A percentile compares a stretch with the other conserved stretches of the same genome.
Evolutionary conservation across 164 flowering plant species (phyloP).

Genomic region (Protea cynaroides): DNA sequence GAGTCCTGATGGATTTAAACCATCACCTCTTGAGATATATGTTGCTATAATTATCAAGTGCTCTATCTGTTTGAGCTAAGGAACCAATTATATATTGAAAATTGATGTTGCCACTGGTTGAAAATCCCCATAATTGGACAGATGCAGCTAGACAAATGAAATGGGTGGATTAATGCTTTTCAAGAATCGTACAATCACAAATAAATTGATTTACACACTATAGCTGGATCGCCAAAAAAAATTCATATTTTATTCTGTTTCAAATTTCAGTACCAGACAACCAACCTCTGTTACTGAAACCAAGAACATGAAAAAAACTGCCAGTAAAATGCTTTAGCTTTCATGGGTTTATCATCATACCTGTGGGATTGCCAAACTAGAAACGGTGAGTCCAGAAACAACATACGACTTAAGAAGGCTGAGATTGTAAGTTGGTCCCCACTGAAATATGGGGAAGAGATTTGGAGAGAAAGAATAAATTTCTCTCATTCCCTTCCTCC

Average conservation of each 20-base stretch:
- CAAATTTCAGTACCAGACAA: not conserved
- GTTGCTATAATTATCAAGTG: no score
- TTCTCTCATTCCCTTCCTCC: no score
- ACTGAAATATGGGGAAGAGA: conserved; percentile 71
- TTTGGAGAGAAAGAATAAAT: conserved; percentile 51
- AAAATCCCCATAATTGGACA: no score
- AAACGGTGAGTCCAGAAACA: conserved; percentile 61
- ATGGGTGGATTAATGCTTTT: no score
- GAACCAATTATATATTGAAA: no score
- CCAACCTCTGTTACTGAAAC: not conserved
- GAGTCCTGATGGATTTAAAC: no score
- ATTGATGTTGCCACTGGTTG: no score
- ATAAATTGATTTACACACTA: no score
- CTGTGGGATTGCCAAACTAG: conserved; percentile 66
- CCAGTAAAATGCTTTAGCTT: not conserved
- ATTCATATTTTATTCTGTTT: not conserved
- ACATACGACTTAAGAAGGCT: conserved; percentile 40
- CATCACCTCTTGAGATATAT: no score
- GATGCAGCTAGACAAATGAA: no score
- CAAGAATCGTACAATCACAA: no score
- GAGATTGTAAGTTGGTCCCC: conserved; percentile 39
- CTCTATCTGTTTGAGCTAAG: no score
- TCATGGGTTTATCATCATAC: conserved; percentile 10
- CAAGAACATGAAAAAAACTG: not conserved
- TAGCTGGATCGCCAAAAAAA: not conserved